These are phyloP conservation scores for Leishmania aethiopica DNA, from an alignment of 208 protist genomes.

Conservation along the genomic window DNA sequence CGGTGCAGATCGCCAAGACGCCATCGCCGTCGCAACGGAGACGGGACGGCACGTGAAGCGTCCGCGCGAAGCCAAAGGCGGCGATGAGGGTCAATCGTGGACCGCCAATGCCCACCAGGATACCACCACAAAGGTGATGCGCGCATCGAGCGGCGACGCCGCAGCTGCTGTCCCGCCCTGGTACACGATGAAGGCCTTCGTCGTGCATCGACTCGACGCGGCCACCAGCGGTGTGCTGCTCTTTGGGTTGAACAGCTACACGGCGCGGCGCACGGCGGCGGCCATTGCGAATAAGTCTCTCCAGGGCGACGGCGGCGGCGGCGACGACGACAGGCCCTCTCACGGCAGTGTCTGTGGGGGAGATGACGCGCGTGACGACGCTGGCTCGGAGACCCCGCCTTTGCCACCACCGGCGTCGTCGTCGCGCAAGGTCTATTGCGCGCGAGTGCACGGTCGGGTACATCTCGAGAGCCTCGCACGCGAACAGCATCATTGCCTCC, in stretches of 20 bases:
- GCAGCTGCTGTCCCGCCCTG: background rate
- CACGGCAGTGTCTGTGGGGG: background rate
- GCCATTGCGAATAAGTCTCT: conserved; percentile 52
- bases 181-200: conserved; percentile 41
- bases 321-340: background rate
- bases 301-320: background rate
- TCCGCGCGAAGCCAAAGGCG: background rate
- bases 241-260: conserved; percentile 61
- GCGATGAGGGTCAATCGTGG: background rate
- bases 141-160: background rate
- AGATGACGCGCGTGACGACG: background rate
- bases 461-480: conserved; percentile 38
- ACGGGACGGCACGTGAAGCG: background rate
- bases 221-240: conserved; percentile 88
- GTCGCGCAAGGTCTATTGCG: conserved; percentile 63
- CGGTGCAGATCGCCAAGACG: background rate
- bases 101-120: background rate
- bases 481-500: conserved; percentile 49
- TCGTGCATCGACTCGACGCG: conserved; percentile 87
- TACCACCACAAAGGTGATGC: background rate
- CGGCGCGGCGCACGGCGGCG: conserved; percentile 46
- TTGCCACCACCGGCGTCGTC: background rate
- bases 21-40: background rate
- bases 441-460: conserved; percentile 57
- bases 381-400: background rate